These are phyloP conservation scores for Trichomonascaceae sp. DNA, from an alignment of 1,139 yeast genomes.

Conservation along the genomic window DNA sequence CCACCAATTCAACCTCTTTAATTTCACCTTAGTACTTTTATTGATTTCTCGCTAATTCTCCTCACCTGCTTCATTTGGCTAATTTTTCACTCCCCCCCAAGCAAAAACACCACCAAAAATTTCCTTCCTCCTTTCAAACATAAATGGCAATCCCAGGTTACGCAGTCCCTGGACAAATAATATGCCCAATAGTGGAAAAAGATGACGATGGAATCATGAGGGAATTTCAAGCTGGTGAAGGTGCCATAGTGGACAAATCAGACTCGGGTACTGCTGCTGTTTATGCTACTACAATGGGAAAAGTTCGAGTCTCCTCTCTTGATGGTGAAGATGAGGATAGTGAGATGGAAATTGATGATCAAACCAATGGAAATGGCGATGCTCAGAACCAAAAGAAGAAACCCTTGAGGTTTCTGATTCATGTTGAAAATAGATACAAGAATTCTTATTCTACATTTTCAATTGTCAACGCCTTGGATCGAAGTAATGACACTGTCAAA, in stretches of 20 bases:
- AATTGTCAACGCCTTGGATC: conserved; percentile 16
- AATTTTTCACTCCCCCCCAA: not conserved
- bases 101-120: not conserved
- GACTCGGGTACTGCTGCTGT: conserved; percentile 36
- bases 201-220: conserved; percentile 28
- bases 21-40: no score
- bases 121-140: not conserved
- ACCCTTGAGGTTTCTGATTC: conserved; percentile 27
- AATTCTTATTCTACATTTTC: conserved; percentile 23
- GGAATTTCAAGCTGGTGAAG: conserved; percentile 45
- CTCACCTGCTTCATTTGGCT: not conserved
- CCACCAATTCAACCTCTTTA: no score
- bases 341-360: conserved; percentile 14
- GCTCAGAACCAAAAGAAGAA: conserved; percentile 9
- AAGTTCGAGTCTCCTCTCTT: conserved; percentile 30
- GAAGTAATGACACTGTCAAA: conserved; percentile 24
- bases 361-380: conserved; percentile 17
- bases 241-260: conserved; percentile 28
- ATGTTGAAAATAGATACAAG: conserved; percentile 35
- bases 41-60: not conserved
- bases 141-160: conserved; percentile 33
- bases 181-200: conserved; percentile 40
- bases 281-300: conserved; percentile 66
- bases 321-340: conserved; percentile 22
- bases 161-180: conserved; percentile 75